Evolutionary conservation across 768 basidiomycete genomes (phyloP).

Genomic region (Kwoniella europaea): DNA sequence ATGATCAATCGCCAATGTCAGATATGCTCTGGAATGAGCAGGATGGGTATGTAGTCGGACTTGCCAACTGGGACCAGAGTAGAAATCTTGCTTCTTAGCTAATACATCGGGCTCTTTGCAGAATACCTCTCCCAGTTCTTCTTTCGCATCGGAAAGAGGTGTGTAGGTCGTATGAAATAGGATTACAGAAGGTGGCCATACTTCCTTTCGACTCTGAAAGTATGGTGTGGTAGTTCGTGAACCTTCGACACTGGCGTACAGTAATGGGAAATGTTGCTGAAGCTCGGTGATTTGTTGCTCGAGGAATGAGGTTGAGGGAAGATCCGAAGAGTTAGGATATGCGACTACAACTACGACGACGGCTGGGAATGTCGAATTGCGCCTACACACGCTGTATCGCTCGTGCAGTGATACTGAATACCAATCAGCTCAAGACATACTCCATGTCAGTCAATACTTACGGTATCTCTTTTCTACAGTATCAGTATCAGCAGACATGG

Average conservation of each 20-base stretch:
- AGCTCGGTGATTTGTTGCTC: constrained; percentile 15
- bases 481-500: neutral
- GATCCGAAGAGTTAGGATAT: constrained; percentile 6
- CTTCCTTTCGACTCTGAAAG: neutral
- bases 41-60: constrained; percentile 7
- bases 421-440: too few species aligned
- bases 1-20: constrained; percentile 24
- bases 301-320: constrained; percentile 14
- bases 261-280: constrained; percentile 29
- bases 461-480: neutral
- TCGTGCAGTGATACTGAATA: constrained; percentile 29
- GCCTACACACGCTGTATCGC: constrained; percentile 22
- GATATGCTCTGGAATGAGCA: constrained; percentile 13
- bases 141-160: constrained; percentile 1
- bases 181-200: constrained; percentile 22
- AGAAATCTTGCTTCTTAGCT: neutral
- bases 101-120: neutral
- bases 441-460: neutral
- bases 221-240: constrained; percentile 17
- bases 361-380: constrained; percentile 12
- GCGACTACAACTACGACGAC: constrained; percentile 7
- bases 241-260: constrained; percentile 13
- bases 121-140: constrained; percentile 3
- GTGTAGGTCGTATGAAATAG: constrained; percentile 6
- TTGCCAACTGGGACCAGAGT: constrained; percentile 17